Conservation (phyloP, 345 rosid species). For the Tarenaya hassleriana region DNA sequence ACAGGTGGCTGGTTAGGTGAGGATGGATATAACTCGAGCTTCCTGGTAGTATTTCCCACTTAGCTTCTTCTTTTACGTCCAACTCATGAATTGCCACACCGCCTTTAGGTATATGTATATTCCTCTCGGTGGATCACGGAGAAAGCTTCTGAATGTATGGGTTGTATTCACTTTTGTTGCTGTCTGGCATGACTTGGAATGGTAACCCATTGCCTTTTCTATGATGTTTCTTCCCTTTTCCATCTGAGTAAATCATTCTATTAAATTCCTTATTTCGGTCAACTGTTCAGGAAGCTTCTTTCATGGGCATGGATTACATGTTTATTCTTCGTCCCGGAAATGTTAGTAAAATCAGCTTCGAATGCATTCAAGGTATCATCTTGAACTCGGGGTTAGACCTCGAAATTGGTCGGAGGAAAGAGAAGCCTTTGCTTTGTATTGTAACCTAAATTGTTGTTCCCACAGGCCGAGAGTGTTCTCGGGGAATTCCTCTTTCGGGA, state of each 20-base stretch:
- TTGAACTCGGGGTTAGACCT: neutral
- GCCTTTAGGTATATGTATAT: constrained; percentile 79
- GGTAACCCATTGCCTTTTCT: constrained; percentile 38
- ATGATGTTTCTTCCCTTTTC: constrained; percentile 3
- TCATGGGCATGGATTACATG: constrained; percentile 99
- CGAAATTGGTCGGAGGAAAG: no score
- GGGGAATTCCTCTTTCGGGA: constrained; percentile 57
- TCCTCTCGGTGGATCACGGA: constrained; percentile 85
- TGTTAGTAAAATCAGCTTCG: constrained; percentile 73
- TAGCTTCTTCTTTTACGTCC: neutral
- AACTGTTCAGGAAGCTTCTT: constrained; percentile 75
- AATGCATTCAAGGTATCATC: constrained; percentile 49
- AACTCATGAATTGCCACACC: neutral
- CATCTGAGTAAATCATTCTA: constrained; percentile 7
- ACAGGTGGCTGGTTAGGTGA: constrained; percentile 98
- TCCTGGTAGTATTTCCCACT: constrained; percentile 14
- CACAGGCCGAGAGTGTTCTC: constrained; percentile 53
- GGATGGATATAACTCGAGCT: constrained; percentile 14
- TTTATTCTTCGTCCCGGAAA: constrained; percentile 87
- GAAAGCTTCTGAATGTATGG: constrained; percentile 85
- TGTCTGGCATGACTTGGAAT: constrained; percentile 93
- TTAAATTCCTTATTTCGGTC: constrained; percentile 22
- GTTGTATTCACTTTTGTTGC: constrained; percentile 93
- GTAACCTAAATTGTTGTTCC: neutral
- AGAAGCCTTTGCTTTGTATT: no score